Base-by-base conservation (phyloP, 495 filamentous ascomycete species). In the Wilcoxina mikolae region DNA sequence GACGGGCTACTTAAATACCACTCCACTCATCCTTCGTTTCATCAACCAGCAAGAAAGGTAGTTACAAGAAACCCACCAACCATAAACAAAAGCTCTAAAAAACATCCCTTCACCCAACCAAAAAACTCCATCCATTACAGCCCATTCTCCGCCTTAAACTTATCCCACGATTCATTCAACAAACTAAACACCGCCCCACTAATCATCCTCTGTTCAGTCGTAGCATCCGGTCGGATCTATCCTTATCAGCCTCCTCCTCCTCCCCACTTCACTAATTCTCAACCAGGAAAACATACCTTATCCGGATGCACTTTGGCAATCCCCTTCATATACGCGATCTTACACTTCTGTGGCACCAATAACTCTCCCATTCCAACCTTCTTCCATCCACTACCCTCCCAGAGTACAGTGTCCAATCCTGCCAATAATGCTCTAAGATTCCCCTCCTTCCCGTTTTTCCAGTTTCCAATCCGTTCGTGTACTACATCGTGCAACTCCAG, bases 271-370 rank as follows among this genome's bases (percentile, higher is more conserved):
- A 23, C 35, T 43, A 27, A 2, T 33, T 43, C 26, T 24, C 11
- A 46, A 10, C n/a, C 44, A 58, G 48, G 26, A 28, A 28, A 53
- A 71, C 78, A 67, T 73, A 95, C 91, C 82, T 98, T 98, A 67
- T 98, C 91, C 56, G 91, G 91, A 75, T 98, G 91, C 58, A 91
- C 88, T 76, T 94, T 96, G 4, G 80, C 84, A 79, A 98, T 95
- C 3, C 87, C 91, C 77, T 94, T 95, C 91, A 98, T 96, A 64
- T 98, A 98, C 53, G 84, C 76, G 52, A 96, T 79, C 78, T 98
- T 98, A 47, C 95, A 91, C 75, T 85, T 94, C 45, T 81, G 82
- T 39, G 88, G 80, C 72, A 94, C 72, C 33, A 98, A 80, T 59
- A 98, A 65, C 68, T 98, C 90, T 47, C 84, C 79, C 80, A 98